Base-by-base conservation (phyloP, 805 yeast species). In the Nakazawaea holstii region DNA sequence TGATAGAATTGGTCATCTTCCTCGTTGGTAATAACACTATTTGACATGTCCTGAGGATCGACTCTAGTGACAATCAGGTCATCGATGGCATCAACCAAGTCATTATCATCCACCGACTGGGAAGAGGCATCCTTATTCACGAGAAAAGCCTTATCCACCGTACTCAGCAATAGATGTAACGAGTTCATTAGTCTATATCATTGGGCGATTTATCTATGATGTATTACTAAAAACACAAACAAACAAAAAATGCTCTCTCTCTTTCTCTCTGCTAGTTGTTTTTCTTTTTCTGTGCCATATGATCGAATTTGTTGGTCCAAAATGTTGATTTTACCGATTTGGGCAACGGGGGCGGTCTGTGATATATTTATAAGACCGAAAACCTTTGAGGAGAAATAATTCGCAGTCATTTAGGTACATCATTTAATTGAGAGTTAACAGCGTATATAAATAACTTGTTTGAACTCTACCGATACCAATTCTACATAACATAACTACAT, bases 71-170 rank as follows among this genome's bases (percentile, higher is more conserved):
- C 53, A 14, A 38, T 27, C 10, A 15, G 38, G 11, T 42, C 49
- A 37, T 45, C 49, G 7, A 37, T 39, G 10, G 30, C 17, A 15
- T 39, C 43, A n/a, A 40, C 13, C 4, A 35, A 11, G n/a, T 33
- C 38, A 14, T 39, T 24, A 8, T 39, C 28, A 10, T 45, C 39
- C n/a, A 27, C 31, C 8, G 28, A 11, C 8, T 13, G 41, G 8
- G 10, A 13, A 20, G 28, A 13, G 28, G 28, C n/a, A 9, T 53
- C 48, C 8, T 59, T 57, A 24, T 51, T 52, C 26, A 29, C 32
- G n/a, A 41, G 38, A 35, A 61, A 54, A 24, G 65, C 64, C 49
- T 55, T 60, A 39, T 61, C 67, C 35, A 62, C 67, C 14, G 59
- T 60, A 36, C 53, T 57, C 35, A 64, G 64, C 46, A 62, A 49